Base-by-base conservation (phyloP, 2,329 filamentous ascomycete genomes). In the Sporothrix brasiliensis region DNA sequence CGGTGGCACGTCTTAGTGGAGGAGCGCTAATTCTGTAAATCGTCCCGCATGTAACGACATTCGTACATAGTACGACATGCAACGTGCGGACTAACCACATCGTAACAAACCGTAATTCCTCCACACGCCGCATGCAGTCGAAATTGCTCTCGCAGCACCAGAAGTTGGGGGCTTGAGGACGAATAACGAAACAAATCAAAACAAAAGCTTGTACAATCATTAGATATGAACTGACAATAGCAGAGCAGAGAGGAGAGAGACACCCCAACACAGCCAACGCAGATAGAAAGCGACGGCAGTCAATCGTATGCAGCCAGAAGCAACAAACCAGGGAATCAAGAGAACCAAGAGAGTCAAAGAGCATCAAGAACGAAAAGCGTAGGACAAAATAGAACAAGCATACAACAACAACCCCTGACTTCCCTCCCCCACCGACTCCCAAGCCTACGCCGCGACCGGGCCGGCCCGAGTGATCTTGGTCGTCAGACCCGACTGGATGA, bases 401-500 rank as follows among this genome's bases (percentile, higher is more conserved):
- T 1, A 49, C 1, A 49, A 49, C 11, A 49, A 19, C 44, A 49
- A 19, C 44, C 14, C 11, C 14, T 49, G 11, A 1, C 11, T 1
- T 1, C 13, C 27, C 27, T 5, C 27, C 27, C 4, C 27, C 27
- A 30, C 44, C 44, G 1, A 49, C 44, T 14, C 44, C 11, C 16
- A 30, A 6, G 10, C 9, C 27, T 41, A 61, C 9, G 34, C n/a
- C 56, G 41, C 44, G 9, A 14, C 34, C 10, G n/a, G 11, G 4
- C 19, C 72, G 34, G 67, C 71, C 53, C 75, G 73, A 47, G 74
- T 77, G 24, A 78, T 74, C 71, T 76, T 77, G 58, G 75, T 75
- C 24, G 71, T 72, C 19, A 77, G 72, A n/a, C 73, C 73, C 30
- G 75, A 76, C 73, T 77, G 75, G 70, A 76, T 74, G 60, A 76